Base-by-base conservation (phyloP, 2,329 filamentous ascomycete species). In the Epichloe elymi region DNA sequence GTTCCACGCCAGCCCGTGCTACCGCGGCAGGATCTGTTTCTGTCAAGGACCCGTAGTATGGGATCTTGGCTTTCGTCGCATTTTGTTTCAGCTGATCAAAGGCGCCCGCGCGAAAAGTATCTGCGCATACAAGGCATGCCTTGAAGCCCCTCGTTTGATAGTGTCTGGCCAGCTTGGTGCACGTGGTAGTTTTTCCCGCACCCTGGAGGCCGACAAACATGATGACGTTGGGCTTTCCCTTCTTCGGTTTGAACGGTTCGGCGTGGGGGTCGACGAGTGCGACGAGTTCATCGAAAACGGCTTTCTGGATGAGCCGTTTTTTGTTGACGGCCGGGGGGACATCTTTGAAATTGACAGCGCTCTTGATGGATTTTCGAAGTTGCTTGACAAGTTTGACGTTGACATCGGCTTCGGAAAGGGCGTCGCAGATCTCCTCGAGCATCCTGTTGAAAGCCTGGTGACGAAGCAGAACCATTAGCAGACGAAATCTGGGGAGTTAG, bases 51-150 rank as follows among this genome's bases (percentile, higher is more conserved):
- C 93, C 93, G 66, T 94, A 98, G 76, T 98, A 98, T 10, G 93
- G 93, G 49, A 98, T 97, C 73, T 97, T 97, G 48, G 93, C 93
- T 69, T 97, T 98, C 36, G 89, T 97, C 1, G 93, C 93, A 66
- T 98, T 98, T 71, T 98, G 93, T 73, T 97, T 97, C 67, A 98
- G 70, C 72, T 98, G 93, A 65, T 98, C 93, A 60, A 98, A 98
- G 41, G 93, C 93, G 74, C 93, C 93, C 36, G 93, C 93, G 72
- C 93, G 87, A 76, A 98, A 98, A 26, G 93, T 98, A 70, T 98
- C 93, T 47, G 93, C 93, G 71, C 93, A 98, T 36, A 98, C 93
- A 51, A 98, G 74, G 58, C 91, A 95, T 7, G 89, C 80, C 68
- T 88, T 88, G 76, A 97, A 95, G 0, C 93, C 93, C 55, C 93